A percentile compares a stretch with the other conserved stretches of the same genome.
Conservation (phyloP, 768 basidiomycete genomes). For the Hortiboletus flavorubellus region DNA sequence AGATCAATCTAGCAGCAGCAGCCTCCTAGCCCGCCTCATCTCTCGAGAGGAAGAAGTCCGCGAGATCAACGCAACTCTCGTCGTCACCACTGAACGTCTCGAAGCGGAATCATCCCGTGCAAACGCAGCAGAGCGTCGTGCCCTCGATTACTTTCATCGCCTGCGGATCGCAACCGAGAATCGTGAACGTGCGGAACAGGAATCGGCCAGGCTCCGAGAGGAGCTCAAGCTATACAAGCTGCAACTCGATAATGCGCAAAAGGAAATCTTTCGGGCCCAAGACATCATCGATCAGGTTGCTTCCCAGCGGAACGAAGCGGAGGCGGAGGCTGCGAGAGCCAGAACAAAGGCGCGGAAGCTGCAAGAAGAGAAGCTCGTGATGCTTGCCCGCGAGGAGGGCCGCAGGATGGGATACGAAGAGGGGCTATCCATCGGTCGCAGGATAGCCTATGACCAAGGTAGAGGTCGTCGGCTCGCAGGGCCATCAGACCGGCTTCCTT, state of each 20-base stretch:
- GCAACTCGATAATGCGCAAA: slow-evolving; percentile 43
- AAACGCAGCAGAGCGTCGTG: slow-evolving; percentile 42
- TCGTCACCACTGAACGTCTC: slow-evolving; percentile 31
- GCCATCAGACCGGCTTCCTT: slow-evolving; percentile 12
- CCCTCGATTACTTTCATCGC: slow-evolving; percentile 43
- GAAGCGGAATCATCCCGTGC: slow-evolving; percentile 42
- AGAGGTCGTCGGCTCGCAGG: slow-evolving; percentile 10
- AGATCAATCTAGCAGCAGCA: slow-evolving; percentile 29
- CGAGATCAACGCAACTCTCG: slow-evolving; percentile 28
- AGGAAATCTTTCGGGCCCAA: slow-evolving; percentile 42
- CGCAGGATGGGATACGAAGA: slow-evolving; percentile 39
- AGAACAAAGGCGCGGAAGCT: slow-evolving; percentile 43
- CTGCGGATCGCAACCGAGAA: slow-evolving; percentile 40
- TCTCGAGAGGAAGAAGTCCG: slow-evolving; percentile 31
- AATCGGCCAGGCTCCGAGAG: slow-evolving; percentile 36
- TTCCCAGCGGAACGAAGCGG: slow-evolving; percentile 42
- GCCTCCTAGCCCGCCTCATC: slow-evolving; percentile 29
- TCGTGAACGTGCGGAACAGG: slow-evolving; percentile 37
- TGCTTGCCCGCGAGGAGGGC: slow-evolving; percentile 44
- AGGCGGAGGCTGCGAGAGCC: slow-evolving; percentile 43
- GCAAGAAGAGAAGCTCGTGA: slow-evolving; percentile 40
- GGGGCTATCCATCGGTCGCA: slow-evolving; percentile 35
- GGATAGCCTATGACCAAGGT: slow-evolving; percentile 30
- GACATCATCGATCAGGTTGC: slow-evolving; percentile 42
- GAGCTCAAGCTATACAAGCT: slow-evolving; percentile 46